Evolutionary conservation across 176 grass and related monocot genomes (phyloP).

Genomic region (Zea luxurians): DNA sequence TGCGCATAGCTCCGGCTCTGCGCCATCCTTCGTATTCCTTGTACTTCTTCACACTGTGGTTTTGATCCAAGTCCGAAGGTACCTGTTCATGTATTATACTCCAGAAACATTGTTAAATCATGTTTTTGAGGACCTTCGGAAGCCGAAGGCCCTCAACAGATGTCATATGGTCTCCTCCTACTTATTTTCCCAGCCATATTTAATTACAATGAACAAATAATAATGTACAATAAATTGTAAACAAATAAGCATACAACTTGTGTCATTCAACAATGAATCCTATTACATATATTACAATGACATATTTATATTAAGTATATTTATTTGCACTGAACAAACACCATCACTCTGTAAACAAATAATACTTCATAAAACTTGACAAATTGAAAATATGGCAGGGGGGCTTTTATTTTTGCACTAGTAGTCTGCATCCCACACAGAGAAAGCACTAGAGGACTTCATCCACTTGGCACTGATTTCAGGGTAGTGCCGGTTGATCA

Average conservation of each 20-base stretch:
- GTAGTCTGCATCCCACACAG: constrained; percentile 42
- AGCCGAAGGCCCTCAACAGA: too few species aligned
- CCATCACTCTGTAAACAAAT: too few species aligned
- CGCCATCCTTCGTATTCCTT: too few species aligned
- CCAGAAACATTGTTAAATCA: too few species aligned
- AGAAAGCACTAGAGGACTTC: constrained; percentile 66
- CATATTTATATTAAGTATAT: background rate
- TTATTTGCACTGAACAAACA: too few species aligned
- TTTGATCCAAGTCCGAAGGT: too few species aligned
- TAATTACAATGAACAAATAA: background rate
- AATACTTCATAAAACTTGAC: too few species aligned
- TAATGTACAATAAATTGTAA: background rate
- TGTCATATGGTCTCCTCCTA: background rate
- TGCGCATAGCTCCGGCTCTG: too few species aligned
- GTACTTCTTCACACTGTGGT: too few species aligned
- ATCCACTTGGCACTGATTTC: constrained; percentile 49
- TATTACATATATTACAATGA: constrained; percentile 15
- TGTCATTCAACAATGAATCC: constrained; percentile 16
- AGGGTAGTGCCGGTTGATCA: constrained; percentile 54
- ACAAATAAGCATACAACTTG: constrained; percentile 27
- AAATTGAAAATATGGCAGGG: too few species aligned
- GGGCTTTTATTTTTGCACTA: constrained; percentile 34
- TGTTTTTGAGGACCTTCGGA: too few species aligned
- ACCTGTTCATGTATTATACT: too few species aligned
- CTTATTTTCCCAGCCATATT: background rate